Conservation (phyloP, 2,329 filamentous ascomycete genomes). For the Pseudomassariella vexata region DNA sequence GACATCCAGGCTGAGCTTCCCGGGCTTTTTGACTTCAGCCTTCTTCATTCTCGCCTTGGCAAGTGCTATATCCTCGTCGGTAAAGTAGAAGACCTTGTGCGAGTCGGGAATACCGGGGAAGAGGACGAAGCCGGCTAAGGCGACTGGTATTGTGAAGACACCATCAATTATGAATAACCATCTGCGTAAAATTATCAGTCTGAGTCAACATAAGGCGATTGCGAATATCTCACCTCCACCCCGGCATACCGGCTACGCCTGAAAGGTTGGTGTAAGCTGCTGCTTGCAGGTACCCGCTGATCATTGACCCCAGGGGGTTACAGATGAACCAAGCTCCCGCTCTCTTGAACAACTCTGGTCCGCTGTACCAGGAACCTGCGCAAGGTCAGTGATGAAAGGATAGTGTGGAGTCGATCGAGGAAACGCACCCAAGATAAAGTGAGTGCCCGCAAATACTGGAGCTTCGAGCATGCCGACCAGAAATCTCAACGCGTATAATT, state of each 20-base stretch:
- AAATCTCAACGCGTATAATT: constrained; percentile 24
- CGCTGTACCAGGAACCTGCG: constrained; percentile 19
- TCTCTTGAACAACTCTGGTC: constrained; percentile 23
- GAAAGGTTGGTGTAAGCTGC: constrained; percentile 16
- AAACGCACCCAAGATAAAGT: constrained; percentile 22
- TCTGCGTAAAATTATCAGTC: constrained; percentile 29
- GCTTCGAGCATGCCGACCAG: constrained; percentile 26
- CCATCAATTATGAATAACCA: constrained; percentile 52
- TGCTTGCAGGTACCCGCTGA: constrained; percentile 24
- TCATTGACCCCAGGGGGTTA: constrained; percentile 22
- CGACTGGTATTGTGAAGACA: constrained; percentile 46
- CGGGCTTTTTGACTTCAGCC: constrained; percentile 27
- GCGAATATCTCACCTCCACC: constrained; percentile 17
- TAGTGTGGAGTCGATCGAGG: background rate
- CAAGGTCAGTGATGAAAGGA: background rate
- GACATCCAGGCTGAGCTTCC: constrained; percentile 34
- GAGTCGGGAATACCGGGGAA: constrained; percentile 35
- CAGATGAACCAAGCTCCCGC: constrained; percentile 22
- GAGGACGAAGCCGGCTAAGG: constrained; percentile 42
- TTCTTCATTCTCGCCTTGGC: constrained; percentile 26
- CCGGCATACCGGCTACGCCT: constrained; percentile 11
- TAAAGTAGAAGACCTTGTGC: constrained; percentile 29
- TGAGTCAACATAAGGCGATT: constrained; percentile 2
- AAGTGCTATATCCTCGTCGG: constrained; percentile 26
- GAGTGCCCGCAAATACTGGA: constrained; percentile 25